phyloP scores from a whole-genome alignment of 176 grass and related monocot genomes.

The Aegilops umbellulata region DNA sequence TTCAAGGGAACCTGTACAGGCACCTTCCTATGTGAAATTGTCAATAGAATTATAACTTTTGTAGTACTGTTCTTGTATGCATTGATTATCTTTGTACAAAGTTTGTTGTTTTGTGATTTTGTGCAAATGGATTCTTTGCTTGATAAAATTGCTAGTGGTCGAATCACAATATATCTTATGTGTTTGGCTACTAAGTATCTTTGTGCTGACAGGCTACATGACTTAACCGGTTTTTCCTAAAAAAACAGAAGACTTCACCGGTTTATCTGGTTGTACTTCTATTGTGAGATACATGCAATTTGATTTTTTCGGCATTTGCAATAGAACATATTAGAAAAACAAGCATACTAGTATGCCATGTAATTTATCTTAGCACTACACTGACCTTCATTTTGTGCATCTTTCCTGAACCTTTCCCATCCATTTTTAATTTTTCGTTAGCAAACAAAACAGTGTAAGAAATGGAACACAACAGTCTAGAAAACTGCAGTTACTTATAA shows the following conservation, averaged over 20 bases:
- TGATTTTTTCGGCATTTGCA: background rate
- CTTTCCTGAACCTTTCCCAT: too few species aligned
- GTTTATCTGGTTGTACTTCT: background rate
- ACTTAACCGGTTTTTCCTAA: background rate
- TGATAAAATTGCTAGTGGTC: background rate
- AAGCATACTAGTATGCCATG: background rate
- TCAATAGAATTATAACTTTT: background rate
- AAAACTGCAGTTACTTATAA: background rate
- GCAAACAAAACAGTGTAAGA: background rate
- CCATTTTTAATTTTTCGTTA: background rate
- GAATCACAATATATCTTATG: background rate
- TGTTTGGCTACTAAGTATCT: background rate
- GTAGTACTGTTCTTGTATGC: background rate
- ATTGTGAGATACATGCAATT: background rate
- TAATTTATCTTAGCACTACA: too few species aligned
- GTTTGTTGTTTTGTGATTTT: constrained; percentile 3
- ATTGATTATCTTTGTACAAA: background rate
- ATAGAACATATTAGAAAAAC: background rate
- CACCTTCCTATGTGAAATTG: background rate
- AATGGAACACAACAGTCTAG: background rate
- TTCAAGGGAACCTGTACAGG: background rate
- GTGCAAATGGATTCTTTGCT: background rate
- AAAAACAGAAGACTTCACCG: background rate
- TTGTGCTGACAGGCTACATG: background rate
- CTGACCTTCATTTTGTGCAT: too few species aligned